Evolutionary conservation across 2,329 filamentous ascomycete genomes (phyloP), one percentile per base, ranked within the genome.

Genomic region (Tolypocladium amazonense): DNA sequence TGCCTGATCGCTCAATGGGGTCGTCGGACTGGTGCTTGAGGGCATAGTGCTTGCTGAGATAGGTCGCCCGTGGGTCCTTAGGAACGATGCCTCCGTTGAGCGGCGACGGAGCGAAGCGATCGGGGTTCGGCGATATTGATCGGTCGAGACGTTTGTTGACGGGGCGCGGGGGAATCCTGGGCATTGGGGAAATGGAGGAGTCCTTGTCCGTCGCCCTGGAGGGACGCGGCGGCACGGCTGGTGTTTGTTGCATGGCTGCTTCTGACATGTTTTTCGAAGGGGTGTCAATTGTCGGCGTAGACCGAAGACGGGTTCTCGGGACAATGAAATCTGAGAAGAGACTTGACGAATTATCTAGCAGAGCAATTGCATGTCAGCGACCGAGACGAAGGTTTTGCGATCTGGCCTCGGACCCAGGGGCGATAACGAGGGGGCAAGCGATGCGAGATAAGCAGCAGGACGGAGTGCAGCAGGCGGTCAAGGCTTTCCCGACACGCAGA

Each of bases 101-200:
- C 11, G 93, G 93, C 58, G 92, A 96, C 57, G 85, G 90, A 41
- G 91, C 89, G 72, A 89, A 96, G 67, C 87, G 87, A 67, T 90
- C 88, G 66, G 87, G 85, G 66, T 85, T 83, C 52, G 90, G 90
- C 59, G 91, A 96, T 63, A 87, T 72, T 37, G 90, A 90, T 73
- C 91, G 88, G 65, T 91, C 87, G 66, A 85, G 70, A 54, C 88
- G 88, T 71, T 87, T 87, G 55, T 85, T 85, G 58, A 72, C 65
- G 5, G 92, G 92, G 63, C 92, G 89, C 62, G 91, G 88, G 64
- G 92, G 92, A 56, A 96, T 81, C 69, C 83, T 84, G 62, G 92
- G 92, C 50, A 84, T 75, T 52, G 67, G 59, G 58, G 62, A 65
- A 7, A 67, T 56, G 33, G 72, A 65, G 58, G 74, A 70, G 61